Conservation (phyloP, 202 grass and related monocot species). For the Dendrocalamus latiflorus region DNA sequence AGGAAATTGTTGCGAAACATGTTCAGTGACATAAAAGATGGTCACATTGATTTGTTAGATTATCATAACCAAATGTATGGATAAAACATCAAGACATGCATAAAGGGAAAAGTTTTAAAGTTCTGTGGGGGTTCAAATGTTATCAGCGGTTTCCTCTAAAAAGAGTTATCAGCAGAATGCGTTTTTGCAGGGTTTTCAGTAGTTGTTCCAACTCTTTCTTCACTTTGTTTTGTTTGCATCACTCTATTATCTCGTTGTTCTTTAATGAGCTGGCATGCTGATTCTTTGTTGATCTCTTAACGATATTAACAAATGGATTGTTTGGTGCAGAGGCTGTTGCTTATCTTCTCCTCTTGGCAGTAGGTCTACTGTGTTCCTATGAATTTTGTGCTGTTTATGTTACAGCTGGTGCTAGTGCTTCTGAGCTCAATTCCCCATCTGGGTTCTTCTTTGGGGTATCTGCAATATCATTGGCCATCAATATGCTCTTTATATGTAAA, state of each 20-base stretch:
- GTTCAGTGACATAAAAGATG: background rate
- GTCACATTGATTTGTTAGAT: background rate
- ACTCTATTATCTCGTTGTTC: constrained; percentile 20
- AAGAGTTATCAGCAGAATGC: background rate
- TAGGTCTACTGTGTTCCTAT: constrained; percentile 85
- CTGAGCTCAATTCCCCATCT: constrained; percentile 82
- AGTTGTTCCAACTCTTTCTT: constrained; percentile 1
- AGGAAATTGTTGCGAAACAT: background rate
- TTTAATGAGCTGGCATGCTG: background rate
- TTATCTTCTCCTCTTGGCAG: constrained; percentile 92
- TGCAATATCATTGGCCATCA: constrained; percentile 93
- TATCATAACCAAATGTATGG: background rate
- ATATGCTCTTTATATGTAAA: constrained; percentile 99
- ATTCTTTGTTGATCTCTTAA: constrained; percentile 15
- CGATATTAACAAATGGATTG: constrained; percentile 23
- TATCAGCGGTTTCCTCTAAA: constrained; percentile 5
- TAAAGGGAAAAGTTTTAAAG: constrained; percentile 5
- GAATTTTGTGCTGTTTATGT: constrained; percentile 98
- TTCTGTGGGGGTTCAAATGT: background rate
- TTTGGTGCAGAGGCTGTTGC: constrained; percentile 85
- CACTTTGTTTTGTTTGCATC: background rate
- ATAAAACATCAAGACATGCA: background rate
- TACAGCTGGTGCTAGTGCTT: constrained; percentile 73
- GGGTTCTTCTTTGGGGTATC: constrained; percentile 98
- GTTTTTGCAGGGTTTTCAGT: background rate